Evolutionary conservation across 495 filamentous ascomycete species (phyloP), one percentile per base, ranked within the genome.

Genomic region (Lentithecium fluviatile): DNA sequence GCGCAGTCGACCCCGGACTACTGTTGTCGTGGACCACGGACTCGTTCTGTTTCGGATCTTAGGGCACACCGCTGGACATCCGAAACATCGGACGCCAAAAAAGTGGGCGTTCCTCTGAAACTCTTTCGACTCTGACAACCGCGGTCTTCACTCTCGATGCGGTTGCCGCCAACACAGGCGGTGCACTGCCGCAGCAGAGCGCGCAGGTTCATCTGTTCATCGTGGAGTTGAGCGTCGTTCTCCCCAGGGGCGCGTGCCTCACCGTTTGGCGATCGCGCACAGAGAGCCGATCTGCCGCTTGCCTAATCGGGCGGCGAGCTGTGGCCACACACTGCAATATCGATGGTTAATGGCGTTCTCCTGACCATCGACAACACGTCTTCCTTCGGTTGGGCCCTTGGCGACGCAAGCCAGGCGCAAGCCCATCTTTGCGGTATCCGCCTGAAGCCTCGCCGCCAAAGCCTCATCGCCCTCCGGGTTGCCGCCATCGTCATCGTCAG

Each of bases 261-360:
- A 61, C 42, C n/a, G 23, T 36, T 29, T 21, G 40, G 21, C 19
- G 42, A 54, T 62, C 45, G 59, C 59, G 34, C 52, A 49, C 45
- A 48, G 45, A 6, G 24, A 25, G 21, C 19, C 40, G 53, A 56
- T 56, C 20, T 52, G n/a, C 15, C 26, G 29, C 23, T 19, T 38
- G n/a, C 26, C 49, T 29, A 19, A 36, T 37, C 29, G 19, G n/a
- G 11, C 20, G 19, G 20, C 26, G 12, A 12, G n/a, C n/a, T n/a
- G n/a, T n/a, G n/a, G n/a, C 32, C 32, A 32, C 10, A 10, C 29
- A n/a, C 29, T 3, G 29, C 21, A 40, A 54, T 54, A 19, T 42
- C 17, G 51, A 54, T 34, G 34, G 34, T 43, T 59, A 45, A 59
- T 59, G 43, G 58, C 38, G 42, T 56, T 62, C 59, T 56, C 59